phyloP scores from a whole-genome alignment of 768 basidiomycete species.

The Flagelloscypha sp. region DNA sequence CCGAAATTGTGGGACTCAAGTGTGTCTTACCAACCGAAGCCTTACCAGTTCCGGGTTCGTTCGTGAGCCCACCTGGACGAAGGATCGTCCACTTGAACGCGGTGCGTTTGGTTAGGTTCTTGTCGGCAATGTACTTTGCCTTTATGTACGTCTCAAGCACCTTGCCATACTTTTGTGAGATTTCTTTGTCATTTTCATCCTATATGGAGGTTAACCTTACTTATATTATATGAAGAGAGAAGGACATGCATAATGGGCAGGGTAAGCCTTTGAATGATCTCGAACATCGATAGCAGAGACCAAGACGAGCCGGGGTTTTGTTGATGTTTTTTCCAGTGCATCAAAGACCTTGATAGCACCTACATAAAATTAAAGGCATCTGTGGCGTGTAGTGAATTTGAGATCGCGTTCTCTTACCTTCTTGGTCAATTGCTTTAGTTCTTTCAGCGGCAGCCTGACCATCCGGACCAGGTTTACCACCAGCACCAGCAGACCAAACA shows the following conservation, averaged over 20 bases:
- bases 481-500: conserved; percentile 29
- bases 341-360: conserved; percentile 66
- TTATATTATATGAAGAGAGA: neutral
- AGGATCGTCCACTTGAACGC: conserved; percentile 61
- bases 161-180: conserved; percentile 34
- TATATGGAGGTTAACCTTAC: too few species aligned
- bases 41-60: conserved; percentile 42
- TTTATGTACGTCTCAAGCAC: conserved; percentile 38
- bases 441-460: conserved; percentile 49
- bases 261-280: conserved; percentile 38
- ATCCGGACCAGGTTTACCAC: conserved; percentile 31
- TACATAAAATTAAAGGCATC: too few species aligned
- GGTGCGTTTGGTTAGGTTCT: conserved; percentile 37
- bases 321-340: conserved; percentile 45
- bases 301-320: conserved; percentile 46
- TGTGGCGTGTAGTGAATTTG: too few species aligned
- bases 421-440: conserved; percentile 50
- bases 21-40: conserved; percentile 47
- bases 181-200: conserved; percentile 37
- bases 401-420: too few species aligned
- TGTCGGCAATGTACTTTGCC: conserved; percentile 45
- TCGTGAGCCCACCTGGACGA: conserved; percentile 51
- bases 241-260: conserved; percentile 41
- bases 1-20: conserved; percentile 37
- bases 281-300: conserved; percentile 55